Evolutionary conservation across 2,329 filamentous ascomycete genomes (phyloP).

Genomic region (Macroventuria anomochaeta): DNA sequence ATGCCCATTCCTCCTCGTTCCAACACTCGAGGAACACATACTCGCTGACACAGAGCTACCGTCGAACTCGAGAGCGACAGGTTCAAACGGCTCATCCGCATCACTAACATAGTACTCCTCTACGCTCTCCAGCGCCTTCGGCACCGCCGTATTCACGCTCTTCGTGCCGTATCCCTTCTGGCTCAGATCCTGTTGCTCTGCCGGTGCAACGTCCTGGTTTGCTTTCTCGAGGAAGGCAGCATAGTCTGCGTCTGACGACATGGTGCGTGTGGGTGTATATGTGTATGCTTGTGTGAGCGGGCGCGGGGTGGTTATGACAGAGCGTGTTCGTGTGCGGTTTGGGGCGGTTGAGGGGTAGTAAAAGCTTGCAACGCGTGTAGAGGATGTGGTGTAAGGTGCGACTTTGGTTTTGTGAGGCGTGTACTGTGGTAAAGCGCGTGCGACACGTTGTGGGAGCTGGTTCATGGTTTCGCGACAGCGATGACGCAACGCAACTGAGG

Average conservation of each 20-base stretch:
- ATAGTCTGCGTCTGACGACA: slow-evolving; percentile 84
- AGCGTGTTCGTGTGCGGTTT: background rate
- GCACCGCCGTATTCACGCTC: slow-evolving; percentile 62
- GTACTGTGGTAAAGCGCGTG: slow-evolving; percentile 4
- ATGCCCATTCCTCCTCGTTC: too few relatives aligned
- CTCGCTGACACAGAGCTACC: slow-evolving; percentile 37
- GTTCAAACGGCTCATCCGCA: slow-evolving; percentile 83
- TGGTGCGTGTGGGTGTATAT: slow-evolving; percentile 45
- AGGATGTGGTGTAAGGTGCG: background rate
- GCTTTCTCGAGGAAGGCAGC: slow-evolving; percentile 85
- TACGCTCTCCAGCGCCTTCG: slow-evolving; percentile 50
- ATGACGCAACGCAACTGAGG: slow-evolving; percentile 34
- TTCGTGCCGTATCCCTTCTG: slow-evolving; percentile 42
- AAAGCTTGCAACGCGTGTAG: background rate
- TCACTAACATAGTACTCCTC: slow-evolving; percentile 78
- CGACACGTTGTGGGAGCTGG: slow-evolving; percentile 15
- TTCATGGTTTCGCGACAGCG: slow-evolving; percentile 27
- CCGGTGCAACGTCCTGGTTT: slow-evolving; percentile 66
- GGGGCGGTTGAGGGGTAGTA: background rate
- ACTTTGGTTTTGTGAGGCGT: background rate
- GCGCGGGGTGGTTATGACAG: background rate
- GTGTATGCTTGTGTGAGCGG: background rate
- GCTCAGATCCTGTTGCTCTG: slow-evolving; percentile 31
- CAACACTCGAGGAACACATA: background rate
- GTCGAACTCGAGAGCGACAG: slow-evolving; percentile 71